phyloP scores from a whole-genome alignment of 441 rosid genomes.

The Jatropha multifida region DNA sequence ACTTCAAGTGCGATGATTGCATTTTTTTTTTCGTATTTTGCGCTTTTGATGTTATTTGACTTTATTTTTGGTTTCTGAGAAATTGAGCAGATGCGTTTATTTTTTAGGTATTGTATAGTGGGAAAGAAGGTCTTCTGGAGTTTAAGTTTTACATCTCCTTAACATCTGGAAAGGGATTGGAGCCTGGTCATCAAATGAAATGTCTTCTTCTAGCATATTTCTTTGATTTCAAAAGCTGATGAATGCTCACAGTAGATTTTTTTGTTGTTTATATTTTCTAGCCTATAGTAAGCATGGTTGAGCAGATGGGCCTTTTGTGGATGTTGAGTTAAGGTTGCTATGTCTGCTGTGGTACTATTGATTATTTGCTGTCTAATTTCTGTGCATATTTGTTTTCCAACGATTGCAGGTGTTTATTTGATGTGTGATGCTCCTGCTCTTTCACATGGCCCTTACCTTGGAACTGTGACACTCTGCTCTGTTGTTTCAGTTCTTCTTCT shows the following conservation, averaged over 20 bases:
- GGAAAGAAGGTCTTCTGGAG: background rate
- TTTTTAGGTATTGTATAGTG: background rate
- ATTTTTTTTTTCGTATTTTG: background rate
- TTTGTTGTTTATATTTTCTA: background rate
- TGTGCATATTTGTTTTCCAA: conserved; percentile 1
- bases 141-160: conserved; percentile 1
- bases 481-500: conserved; percentile 64
- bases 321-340: background rate
- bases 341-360: background rate
- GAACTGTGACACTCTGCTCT: conserved; percentile 75
- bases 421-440: conserved; percentile 67
- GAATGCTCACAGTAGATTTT: background rate
- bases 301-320: background rate
- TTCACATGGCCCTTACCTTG: conserved; percentile 80
- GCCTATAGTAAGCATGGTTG: background rate
- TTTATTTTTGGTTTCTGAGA: background rate
- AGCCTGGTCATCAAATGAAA: background rate
- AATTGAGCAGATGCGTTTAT: background rate
- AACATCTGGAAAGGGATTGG: background rate
- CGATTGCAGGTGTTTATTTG: conserved; percentile 66
- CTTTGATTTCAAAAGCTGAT: background rate
- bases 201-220: background rate
- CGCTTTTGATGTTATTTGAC: background rate
- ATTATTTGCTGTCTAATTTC: background rate
- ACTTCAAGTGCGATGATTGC: background rate